Evolutionary conservation across 2,329 filamentous ascomycete genomes (phyloP), one percentile per base, ranked within the genome.

Genomic region (Colletotrichum siamense): DNA sequence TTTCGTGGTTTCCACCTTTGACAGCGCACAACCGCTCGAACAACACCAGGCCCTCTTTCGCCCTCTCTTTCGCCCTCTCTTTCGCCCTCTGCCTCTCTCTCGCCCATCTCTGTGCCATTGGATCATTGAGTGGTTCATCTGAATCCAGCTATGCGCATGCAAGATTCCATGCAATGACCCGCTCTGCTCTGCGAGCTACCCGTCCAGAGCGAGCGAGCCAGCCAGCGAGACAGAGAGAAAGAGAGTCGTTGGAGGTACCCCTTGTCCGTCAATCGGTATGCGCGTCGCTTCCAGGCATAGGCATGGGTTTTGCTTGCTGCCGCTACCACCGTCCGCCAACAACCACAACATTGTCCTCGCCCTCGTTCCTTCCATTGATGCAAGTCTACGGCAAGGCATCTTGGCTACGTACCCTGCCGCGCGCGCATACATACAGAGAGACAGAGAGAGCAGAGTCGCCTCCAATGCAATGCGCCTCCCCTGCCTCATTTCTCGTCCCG

Each of bases 401-500:
- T 69, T 69, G 66, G 52, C 52, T 52, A 49, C 9, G 9, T 49
- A 26, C 10, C 32, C 66, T 44, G 24, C 32, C 22, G 66, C 52
- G 66, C 66, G 32, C 22, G 52, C 52, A 12, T 28, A 36, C 28
- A 22, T 9, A 49, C 18, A 44, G 39, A 52, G 44, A 52, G 44
- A 13, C n/a, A 52, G 10, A 52, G 44, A 52, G 44, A 22, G 12
- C n/a, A 34, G 44, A 55, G 67, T 32, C 52, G 70, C 34, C 63
- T 73, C 65, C 26, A 52, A 77, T 67, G 66, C 75, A 44, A 67
- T 67, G 72, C 75, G 32, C 36, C 49, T 71, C 15, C 64, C 72
- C 75, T 77, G 63, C 55, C 67, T 77, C 75, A 75, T 77, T 52
- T 75, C 71, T 67, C 61, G 55, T 28, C 32, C 7, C 10, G n/a